These are phyloP conservation scores for Schizonepeta tenuifolia DNA, from an alignment of 257 asterid species.

Conservation along the genomic window DNA sequence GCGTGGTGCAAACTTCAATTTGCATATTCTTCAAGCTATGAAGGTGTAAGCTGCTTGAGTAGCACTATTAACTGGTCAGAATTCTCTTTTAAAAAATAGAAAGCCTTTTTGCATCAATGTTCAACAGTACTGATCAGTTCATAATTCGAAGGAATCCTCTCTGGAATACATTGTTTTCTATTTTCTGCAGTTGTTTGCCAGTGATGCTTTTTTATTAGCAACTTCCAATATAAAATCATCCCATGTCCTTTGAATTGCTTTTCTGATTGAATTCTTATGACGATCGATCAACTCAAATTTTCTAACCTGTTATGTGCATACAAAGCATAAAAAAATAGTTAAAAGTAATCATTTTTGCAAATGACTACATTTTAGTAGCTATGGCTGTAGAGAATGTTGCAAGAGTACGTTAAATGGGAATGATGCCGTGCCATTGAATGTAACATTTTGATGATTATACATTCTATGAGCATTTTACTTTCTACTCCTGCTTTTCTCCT, in stretches of 20 bases:
- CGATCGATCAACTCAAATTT: constrained; percentile 22
- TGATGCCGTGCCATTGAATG: not conserved
- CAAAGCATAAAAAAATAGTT: constrained; percentile 15
- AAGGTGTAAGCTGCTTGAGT: not conserved
- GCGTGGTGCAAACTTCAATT: constrained; percentile 14
- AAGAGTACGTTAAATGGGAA: constrained; percentile 5
- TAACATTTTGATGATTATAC: constrained; percentile 8
- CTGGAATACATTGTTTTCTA: constrained; percentile 2
- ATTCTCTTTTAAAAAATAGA: not conserved
- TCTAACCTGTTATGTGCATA: constrained; percentile 4
- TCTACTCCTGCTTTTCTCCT: not conserved
- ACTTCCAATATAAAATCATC: constrained; percentile 1
- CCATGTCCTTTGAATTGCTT: not conserved
- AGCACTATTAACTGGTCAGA: constrained; percentile 7
- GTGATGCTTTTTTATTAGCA: not conserved
- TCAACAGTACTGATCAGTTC: not conserved
- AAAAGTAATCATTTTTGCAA: constrained; percentile 19
- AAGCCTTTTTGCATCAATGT: not conserved
- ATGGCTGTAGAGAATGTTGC: constrained; percentile 16
- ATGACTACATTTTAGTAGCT: constrained; percentile 7
- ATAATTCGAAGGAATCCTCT: not conserved
- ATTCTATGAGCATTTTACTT: constrained; percentile 17
- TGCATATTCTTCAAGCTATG: constrained; percentile 7
- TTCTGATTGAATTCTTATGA: constrained; percentile 12
- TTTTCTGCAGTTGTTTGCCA: no score